phyloP scores from a whole-genome alignment of 1,139 yeast genomes.

The Geotrichum macrosporum region DNA sequence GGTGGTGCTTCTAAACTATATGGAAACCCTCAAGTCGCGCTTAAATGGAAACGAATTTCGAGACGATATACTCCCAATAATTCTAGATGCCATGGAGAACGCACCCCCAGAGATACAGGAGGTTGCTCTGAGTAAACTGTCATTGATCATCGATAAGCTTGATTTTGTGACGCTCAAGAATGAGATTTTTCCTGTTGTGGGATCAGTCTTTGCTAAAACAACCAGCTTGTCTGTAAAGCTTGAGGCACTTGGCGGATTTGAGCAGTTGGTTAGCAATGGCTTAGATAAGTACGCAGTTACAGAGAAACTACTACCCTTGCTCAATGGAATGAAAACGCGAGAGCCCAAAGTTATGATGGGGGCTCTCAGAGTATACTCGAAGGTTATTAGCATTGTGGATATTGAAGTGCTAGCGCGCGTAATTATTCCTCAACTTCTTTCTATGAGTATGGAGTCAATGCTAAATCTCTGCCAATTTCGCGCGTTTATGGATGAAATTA shows the following conservation, averaged over 20 bases:
- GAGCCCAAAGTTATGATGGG: slow-evolving; percentile 62
- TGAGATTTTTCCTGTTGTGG: slow-evolving; percentile 64
- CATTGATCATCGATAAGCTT: slow-evolving; percentile 46
- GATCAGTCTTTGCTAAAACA: slow-evolving; percentile 74
- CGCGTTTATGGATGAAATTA: slow-evolving; percentile 39
- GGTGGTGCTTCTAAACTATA: slow-evolving; percentile 51
- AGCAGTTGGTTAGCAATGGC: slow-evolving; percentile 54
- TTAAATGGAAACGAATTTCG: slow-evolving; percentile 45
- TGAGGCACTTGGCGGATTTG: slow-evolving; percentile 62
- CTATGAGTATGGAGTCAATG: slow-evolving; percentile 45
- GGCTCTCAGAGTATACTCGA: slow-evolving; percentile 51
- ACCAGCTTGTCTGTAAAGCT: slow-evolving; percentile 75
- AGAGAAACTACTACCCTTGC: slow-evolving; percentile 74
- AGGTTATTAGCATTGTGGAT: slow-evolving; percentile 38
- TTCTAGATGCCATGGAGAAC: slow-evolving; percentile 33
- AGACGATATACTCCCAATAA: slow-evolving; percentile 38
- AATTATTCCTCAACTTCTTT: slow-evolving; percentile 48
- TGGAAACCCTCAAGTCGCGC: slow-evolving; percentile 51
- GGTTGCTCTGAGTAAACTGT: slow-evolving; percentile 47
- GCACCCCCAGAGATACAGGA: slow-evolving; percentile 53
- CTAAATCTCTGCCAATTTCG: slow-evolving; percentile 43
- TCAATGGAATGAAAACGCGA: slow-evolving; percentile 70
- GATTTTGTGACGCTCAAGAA: slow-evolving; percentile 74
- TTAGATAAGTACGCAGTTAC: slow-evolving; percentile 68
- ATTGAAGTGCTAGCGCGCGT: slow-evolving; percentile 45